These are phyloP conservation scores for Scedosporium dehoogii DNA, from an alignment of 2,329 filamentous ascomycete species.

Conservation along the genomic window DNA sequence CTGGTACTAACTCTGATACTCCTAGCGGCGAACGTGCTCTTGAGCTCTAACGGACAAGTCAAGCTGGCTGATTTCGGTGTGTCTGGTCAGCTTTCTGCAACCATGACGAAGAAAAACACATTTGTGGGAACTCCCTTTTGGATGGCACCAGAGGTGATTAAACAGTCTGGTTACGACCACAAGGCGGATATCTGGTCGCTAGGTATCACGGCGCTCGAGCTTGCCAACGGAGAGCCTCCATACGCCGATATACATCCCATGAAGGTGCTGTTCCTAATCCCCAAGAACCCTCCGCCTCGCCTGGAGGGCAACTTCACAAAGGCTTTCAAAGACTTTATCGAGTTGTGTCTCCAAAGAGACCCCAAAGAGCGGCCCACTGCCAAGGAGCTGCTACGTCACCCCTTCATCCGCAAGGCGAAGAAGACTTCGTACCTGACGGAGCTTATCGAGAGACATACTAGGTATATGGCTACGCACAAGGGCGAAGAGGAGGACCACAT, in stretches of 20 bases:
- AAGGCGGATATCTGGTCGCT: constrained; percentile 98
- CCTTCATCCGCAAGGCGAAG: constrained; percentile 84
- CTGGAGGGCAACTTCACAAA: constrained; percentile 75
- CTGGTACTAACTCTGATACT: not conserved
- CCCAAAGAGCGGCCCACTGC: constrained; percentile 82
- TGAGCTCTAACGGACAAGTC: constrained; percentile 85
- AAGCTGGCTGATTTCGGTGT: constrained; percentile 97
- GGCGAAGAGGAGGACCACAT: constrained; percentile 48
- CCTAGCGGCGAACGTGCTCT: constrained; percentile 80
- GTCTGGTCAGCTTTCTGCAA: constrained; percentile 89
- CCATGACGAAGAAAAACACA: constrained; percentile 99
- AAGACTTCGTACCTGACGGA: constrained; percentile 96
- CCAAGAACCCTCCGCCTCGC: constrained; percentile 80
- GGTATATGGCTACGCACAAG: constrained; percentile 77
- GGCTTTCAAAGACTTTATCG: constrained; percentile 75
- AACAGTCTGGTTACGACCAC: constrained; percentile 95
- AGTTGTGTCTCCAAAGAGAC: constrained; percentile 77
- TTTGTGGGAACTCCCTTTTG: constrained; percentile 98
- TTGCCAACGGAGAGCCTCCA: constrained; percentile 85
- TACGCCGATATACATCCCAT: constrained; percentile 97
- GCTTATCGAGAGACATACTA: constrained; percentile 79
- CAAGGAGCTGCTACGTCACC: constrained; percentile 76
- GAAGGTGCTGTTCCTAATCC: constrained; percentile 95
- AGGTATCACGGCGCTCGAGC: constrained; percentile 85
- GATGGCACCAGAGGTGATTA: constrained; percentile 99